A percentile compares a stretch with the other conserved stretches of the same genome.
These are phyloP conservation scores for Fusarium sp. DNA, from an alignment of 2,329 filamentous ascomycete genomes.

Conservation along the genomic window DNA sequence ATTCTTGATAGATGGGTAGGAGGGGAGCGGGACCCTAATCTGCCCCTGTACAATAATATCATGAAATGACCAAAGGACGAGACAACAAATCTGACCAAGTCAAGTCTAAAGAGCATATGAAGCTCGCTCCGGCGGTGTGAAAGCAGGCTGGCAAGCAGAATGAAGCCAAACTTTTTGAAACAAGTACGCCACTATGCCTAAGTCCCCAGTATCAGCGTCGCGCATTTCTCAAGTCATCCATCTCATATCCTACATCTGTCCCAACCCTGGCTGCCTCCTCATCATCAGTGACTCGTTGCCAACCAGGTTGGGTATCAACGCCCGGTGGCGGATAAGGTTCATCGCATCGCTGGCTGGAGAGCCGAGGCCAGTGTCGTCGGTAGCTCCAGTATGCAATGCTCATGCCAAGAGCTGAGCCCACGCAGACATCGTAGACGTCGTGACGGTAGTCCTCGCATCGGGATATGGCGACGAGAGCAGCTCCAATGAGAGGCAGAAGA, in stretches of 20 bases:
- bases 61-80: slow-evolving; percentile 43
- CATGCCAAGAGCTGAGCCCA: slow-evolving; percentile 71
- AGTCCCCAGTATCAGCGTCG: slow-evolving; percentile 41
- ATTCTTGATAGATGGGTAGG: slow-evolving; percentile 45
- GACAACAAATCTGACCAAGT: slow-evolving; percentile 18
- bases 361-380: slow-evolving; percentile 70
- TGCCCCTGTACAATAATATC: slow-evolving; percentile 48
- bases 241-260: slow-evolving; percentile 54
- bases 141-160: slow-evolving; percentile 16
- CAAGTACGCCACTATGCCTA: slow-evolving; percentile 40
- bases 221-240: slow-evolving; percentile 43
- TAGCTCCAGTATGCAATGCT: slow-evolving; percentile 74
- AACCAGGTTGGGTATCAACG: slow-evolving; percentile 48
- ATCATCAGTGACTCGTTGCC: slow-evolving; percentile 64
- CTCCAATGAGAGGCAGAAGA: slow-evolving; percentile 69
- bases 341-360: slow-evolving; percentile 64
- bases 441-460: slow-evolving; percentile 78
- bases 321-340: slow-evolving; percentile 67
- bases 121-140: slow-evolving; percentile 5
- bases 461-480: slow-evolving; percentile 75
- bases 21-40: slow-evolving; percentile 36
- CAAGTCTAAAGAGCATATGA: slow-evolving; percentile 17
- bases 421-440: slow-evolving; percentile 76
- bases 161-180: slow-evolving; percentile 14
- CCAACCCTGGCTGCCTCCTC: slow-evolving; percentile 57